Percentiles rank a stretch among this genome's conserved stretches.
phyloP scores from a whole-genome alignment of 2,329 filamentous ascomycete genomes.

The Aspergillus viridinutans region DNA sequence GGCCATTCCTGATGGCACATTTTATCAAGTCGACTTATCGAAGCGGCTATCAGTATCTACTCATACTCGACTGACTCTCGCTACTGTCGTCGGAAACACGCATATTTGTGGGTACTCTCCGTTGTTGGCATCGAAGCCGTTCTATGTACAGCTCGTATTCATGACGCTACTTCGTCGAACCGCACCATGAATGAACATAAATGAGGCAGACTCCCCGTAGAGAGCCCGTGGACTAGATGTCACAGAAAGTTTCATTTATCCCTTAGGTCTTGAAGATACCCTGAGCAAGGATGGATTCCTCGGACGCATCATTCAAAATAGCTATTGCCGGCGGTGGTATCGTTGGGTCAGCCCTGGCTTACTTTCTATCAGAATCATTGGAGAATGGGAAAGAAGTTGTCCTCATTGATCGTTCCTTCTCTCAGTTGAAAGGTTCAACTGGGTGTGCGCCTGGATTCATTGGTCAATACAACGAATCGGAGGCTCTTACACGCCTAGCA shows the following conservation, averaged over 20 bases:
- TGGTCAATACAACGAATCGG: conserved; percentile 32
- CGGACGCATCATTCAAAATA: conserved; percentile 8
- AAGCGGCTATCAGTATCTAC: background rate
- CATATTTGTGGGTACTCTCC: background rate
- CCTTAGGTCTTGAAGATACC: background rate
- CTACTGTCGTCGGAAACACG: background rate
- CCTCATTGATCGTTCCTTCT: conserved; percentile 25
- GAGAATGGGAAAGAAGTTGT: conserved; percentile 13
- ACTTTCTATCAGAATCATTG: conserved; percentile 23
- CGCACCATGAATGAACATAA: background rate
- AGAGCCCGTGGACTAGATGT: background rate
- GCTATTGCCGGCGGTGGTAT: conserved; percentile 31
- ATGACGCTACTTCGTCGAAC: background rate
- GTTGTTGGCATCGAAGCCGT: background rate
- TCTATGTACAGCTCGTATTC: background rate
- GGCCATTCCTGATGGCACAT: background rate
- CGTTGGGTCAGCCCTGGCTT: conserved; percentile 31
- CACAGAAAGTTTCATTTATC: background rate
- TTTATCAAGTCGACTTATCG: background rate
- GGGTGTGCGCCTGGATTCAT: conserved; percentile 33
- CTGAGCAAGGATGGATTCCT: background rate
- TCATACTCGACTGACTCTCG: background rate
- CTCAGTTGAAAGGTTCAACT: conserved; percentile 26
- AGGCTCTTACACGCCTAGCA: conserved; percentile 27
- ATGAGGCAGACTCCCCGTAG: background rate